Base-by-base conservation (phyloP, 306 rosid genomes). In the Acacia confusa region DNA sequence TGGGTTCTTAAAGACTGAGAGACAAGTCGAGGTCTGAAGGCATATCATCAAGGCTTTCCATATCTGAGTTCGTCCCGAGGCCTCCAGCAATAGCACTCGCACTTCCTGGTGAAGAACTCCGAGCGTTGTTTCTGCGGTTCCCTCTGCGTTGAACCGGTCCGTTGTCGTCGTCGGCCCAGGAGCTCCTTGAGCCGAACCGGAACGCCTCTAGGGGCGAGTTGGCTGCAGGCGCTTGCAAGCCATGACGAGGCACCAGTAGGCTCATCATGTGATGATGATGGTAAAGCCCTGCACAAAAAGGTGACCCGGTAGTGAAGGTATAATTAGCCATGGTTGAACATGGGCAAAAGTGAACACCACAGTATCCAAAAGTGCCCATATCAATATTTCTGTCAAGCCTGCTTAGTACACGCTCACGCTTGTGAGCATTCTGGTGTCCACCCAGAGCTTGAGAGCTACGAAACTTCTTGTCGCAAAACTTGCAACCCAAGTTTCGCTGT, bases 371-470 rank as follows among this genome's bases (percentile, higher is more conserved):
- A 24, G 17, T 43, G 16, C 60, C 40, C 36, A 28, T 17, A 3
- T 22, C 24, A 15, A 47, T 24, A 25, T 61, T 76, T 40, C 66
- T 81, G 1, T 66, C 70, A 2, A 34, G 32, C 36, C 60, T 82
- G 3, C 44, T 25, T 6, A 82, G 76, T 7, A 83, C 83, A 14
- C 97, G 77, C 72, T 91, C 95, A 0, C 89, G 83, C 64, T 79
- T 91, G 74, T 92, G 97, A 7, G 95, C 93, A 36, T 92, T 92
- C 34, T 92, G 97, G 84, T 92, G 97, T 36, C 97, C 97, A 0
- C 97, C 97, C 0, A 92, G 84, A 1, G 95, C 95, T 63, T 92
- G 97, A 2, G 92, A 85, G 44, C 74, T 91, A 34, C 63, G 30
- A 77, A 92, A 92, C 43, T 22, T 73, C 43, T 69, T 79, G 9